Conservation (phyloP, 108 stramenopile genomes). For the Skeletonema potamos region DNA sequence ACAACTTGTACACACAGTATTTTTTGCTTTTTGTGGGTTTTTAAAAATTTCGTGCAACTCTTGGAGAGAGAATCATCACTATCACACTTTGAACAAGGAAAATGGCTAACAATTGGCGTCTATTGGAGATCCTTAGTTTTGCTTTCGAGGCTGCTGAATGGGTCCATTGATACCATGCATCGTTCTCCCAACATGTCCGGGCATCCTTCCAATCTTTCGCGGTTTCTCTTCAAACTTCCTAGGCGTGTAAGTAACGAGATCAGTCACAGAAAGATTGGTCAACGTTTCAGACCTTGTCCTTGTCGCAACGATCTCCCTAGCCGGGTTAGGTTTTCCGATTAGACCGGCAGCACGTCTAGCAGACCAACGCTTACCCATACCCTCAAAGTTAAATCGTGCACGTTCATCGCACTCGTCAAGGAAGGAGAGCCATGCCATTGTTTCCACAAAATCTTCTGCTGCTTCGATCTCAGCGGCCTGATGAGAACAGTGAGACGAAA, state of each 20-base stretch:
- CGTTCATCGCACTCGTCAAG: constrained; percentile 42
- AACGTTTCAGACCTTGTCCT: background rate
- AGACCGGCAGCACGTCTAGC: constrained; percentile 34
- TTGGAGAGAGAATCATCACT: too few relatives aligned
- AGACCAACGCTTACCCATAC: constrained; percentile 33
- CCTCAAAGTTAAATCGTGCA: constrained; percentile 25
- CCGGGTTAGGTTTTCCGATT: constrained; percentile 30
- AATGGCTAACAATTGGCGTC: background rate
- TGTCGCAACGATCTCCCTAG: background rate
- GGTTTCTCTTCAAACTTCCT: constrained; percentile 22
- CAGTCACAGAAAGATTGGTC: background rate
- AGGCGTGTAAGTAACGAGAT: constrained; percentile 14
- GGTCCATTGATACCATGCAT: constrained; percentile 4
- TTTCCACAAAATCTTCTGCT: constrained; percentile 37
- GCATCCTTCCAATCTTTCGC: constrained; percentile 6
- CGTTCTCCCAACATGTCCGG: constrained; percentile 19
- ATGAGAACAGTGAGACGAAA: background rate
- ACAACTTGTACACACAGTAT: background rate
- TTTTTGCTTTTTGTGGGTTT: constrained; percentile 4
- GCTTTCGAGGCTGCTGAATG: constrained; percentile 40
- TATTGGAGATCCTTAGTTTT: too few relatives aligned
- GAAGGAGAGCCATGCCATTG: constrained; percentile 46
- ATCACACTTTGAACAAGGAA: background rate
- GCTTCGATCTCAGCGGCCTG: constrained; percentile 47
- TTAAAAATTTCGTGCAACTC: too few relatives aligned